phyloP scores from a whole-genome alignment of 371 early-diverging fungal genomes.

The Cokeromyces recurvatus region DNA sequence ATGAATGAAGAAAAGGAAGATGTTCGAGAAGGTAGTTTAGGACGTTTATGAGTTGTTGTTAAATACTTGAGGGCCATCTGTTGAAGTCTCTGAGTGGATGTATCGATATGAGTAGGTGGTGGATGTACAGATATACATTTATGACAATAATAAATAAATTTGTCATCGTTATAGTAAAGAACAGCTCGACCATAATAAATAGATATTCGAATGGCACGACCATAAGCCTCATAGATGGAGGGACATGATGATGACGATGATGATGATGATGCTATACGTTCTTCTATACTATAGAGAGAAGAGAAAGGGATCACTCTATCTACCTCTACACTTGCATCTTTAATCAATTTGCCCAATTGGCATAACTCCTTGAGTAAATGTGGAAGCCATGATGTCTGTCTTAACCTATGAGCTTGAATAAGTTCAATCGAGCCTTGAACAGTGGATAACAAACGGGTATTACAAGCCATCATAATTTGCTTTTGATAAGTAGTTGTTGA shows the following conservation, averaged over 20 bases:
- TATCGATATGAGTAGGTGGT: constrained; percentile 4
- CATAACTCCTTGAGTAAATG: constrained; percentile 18
- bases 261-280: not conserved
- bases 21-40: constrained; percentile 18
- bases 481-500: no score
- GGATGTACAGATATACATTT: constrained; percentile 27
- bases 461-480: not conserved
- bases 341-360: constrained; percentile 28
- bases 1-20: constrained; percentile 26
- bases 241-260: not conserved
- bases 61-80: constrained; percentile 17
- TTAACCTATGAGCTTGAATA: constrained; percentile 9
- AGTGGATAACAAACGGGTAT: constrained; percentile 5
- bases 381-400: constrained; percentile 20
- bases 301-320: constrained; percentile 14
- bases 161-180: constrained; percentile 16
- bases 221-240: constrained; percentile 9
- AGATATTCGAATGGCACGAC: constrained; percentile 33
- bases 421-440: constrained; percentile 14
- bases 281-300: not conserved
- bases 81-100: constrained; percentile 12
- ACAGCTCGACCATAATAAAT: constrained; percentile 27
- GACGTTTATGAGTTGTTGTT: constrained; percentile 3
- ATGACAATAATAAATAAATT: constrained; percentile 25
- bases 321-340: constrained; percentile 24